Conservation (phyloP, 108 stramenopile species). For the Nitzschia sp. region DNA sequence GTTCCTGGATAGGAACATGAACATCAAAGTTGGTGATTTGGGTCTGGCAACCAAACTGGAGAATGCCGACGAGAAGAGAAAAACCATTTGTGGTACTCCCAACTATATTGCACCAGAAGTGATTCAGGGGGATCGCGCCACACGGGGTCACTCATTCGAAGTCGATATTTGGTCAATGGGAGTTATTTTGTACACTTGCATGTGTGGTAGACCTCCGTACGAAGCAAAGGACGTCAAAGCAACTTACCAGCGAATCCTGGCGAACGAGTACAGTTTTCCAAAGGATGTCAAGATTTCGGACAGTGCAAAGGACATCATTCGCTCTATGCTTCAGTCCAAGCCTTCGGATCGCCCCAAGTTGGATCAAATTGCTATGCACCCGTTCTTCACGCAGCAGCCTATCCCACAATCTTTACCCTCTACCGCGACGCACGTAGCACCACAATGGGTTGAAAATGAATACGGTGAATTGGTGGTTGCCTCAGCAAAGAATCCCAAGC, state of each 20-base stretch:
- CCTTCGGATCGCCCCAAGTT: constrained; percentile 86
- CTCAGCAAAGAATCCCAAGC: neutral
- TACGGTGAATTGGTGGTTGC: constrained; percentile 39
- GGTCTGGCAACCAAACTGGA: constrained; percentile 93
- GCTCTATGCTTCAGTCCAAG: constrained; percentile 87
- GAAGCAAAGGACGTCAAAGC: constrained; percentile 98
- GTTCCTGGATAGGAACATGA: constrained; percentile 84
- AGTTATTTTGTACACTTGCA: constrained; percentile 94
- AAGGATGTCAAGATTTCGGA: constrained; percentile 66
- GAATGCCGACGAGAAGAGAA: constrained; percentile 82
- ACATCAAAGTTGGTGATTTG: constrained; percentile 94
- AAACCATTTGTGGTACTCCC: constrained; percentile 99
- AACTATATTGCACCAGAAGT: constrained; percentile 99
- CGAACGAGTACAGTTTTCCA: constrained; percentile 94
- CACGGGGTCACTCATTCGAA: constrained; percentile 92
- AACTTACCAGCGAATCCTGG: constrained; percentile 95
- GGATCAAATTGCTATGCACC: constrained; percentile 68
- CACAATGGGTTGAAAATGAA: constrained; percentile 63
- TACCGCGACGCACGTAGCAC: constrained; percentile 51
- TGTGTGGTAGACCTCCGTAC: constrained; percentile 98
- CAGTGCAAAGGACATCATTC: constrained; percentile 83
- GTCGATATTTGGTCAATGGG: constrained; percentile 99
- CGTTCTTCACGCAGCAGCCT: constrained; percentile 70
- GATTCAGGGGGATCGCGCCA: constrained; percentile 85
- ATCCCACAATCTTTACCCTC: constrained; percentile 71